Base-by-base conservation (phyloP, 1,284 basidiomycete species). In the Mrakiaceae sp. region DNA sequence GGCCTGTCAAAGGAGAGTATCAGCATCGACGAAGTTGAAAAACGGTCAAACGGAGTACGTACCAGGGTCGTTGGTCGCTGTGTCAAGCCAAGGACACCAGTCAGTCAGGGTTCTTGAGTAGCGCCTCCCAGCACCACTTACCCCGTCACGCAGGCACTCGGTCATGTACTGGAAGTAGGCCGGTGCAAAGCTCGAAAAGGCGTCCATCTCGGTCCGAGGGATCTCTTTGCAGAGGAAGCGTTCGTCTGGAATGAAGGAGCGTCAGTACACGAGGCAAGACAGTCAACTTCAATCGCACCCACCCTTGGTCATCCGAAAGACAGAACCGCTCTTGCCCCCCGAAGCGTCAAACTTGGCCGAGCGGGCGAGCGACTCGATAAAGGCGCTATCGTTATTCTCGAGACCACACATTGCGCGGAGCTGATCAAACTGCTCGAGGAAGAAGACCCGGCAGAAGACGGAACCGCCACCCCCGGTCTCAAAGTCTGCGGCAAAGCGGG, bases 191-290 rank as follows among this genome's bases (percentile, higher is more conserved):
- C 89, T 92, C 71, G 94, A 90, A 83, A 98, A 90, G 0, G 90
- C 89, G 72, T 97, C 91, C 71, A 98, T 81, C 75, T 99, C 96
- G 51, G 89, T 82, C 64, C 85, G 83, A 0, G 93, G 96, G 46
- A 98, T 83, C 72, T 97, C 95, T 74, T 99, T 99, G 58, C 96
- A 91, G 69, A 99, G 94, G 79, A 98, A 95, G 4, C 96, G 90
- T 74, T 98, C 93, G 74, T 99, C 96, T 90, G 70, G 51, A 60
- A 65, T 50, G 63, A 58, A 16, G 12, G 54, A 7, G 63, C 14
- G 14, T 58, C 5, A 59, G 56, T 27, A 27, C 27, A 27, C 27
- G 27, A 27, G 27, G 27, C 27, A 2, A 27, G 27, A 27, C 2
- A 16, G 3, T 11, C 27, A 46, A 11, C 9, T 8, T 39, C n/a